Base-by-base conservation (phyloP, 208 protist species). In the Leishmania amazonensis region DNA sequence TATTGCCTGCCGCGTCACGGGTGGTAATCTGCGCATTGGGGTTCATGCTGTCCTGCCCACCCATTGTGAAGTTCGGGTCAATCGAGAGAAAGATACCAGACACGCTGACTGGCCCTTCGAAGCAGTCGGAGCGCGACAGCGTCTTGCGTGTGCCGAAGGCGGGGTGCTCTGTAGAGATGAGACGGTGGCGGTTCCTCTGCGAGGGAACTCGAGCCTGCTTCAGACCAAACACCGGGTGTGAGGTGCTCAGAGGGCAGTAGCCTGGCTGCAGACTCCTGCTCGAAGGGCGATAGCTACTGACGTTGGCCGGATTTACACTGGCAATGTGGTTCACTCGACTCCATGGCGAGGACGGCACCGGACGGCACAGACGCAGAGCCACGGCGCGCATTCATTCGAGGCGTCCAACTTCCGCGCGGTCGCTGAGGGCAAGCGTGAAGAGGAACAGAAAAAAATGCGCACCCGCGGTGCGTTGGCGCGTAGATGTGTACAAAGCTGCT, bases 21-120 rank as follows among this genome's bases (percentile, higher is more conserved):
- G 94, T 89, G 2, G 94, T 97, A 58, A 97, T 86, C 83, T 95
- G 94, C 28, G 91, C 94, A 87, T 95, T 95, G 54, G 94, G 94
- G 78, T 97, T 95, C 90, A 97, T 94, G 62, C 87, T 82, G 72
- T 87, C 90, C 13, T 81, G 82, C 58, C 83, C 72, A 4, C 91
- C 91, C 21, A 89, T 81, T 21, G 89, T 86, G 62, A 95, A 84
- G 83, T 91, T 95, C 17, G 91, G 90, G 72, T 97, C 94, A 6
- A 97, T 76, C 24, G 94, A 88, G 49, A 97, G 84, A 74, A 97
- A 97, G 74, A 97, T 94, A 7, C 91, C 94, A 1, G 91, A 94
- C n/a, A 97, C 88, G 47, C 83, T 83, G 8, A 97, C 91, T 9
- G 90, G 88, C 42, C 90, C 91, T 35, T 85, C 83, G 83, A 97